Evolutionary conservation across 1,284 basidiomycete genomes (phyloP), one percentile per base, ranked within the genome.

Genomic region (Pterula multifida): DNA sequence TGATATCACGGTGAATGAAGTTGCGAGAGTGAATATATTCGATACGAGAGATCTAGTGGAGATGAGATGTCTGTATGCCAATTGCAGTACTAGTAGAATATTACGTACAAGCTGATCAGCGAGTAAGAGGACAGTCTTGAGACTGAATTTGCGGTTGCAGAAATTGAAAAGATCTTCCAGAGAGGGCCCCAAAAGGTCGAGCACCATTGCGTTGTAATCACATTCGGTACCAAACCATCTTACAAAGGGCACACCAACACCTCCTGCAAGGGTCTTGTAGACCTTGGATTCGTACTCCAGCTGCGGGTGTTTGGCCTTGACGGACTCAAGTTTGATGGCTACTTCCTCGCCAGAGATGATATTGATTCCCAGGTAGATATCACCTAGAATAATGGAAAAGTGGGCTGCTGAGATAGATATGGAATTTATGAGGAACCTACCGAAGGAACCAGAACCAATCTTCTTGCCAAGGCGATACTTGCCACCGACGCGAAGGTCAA

Each of bases 331-430:
- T 73, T 99, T 98, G 81, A 98, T 98, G 63, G 94, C 96, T 53
- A 98, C 96, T 67, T 98, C 95, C 67, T 99, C 94, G 48, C 95
- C 95, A n/a, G 94, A 97, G 66, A 98, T 98, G 72, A 98, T 98
- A 78, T 98, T 98, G 69, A 97, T 94, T 55, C 96, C 96, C 54
- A 98, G 89, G 69, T 98, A 98, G 68, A 99, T 98, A 65, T 98
- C 95, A 70, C 93, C 92, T 94, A 13, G 26, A 15, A 36, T 21
- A 24, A 28, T 22, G 17, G 26, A 19, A 47, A 42, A 26, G 25
- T 42, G 50, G 25, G 25, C 54, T 23, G 42, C 22, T 49, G 26
- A 50, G 42, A 35, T 36, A 50, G 32, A 54, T 49, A 48, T 15
- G 51, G 56, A 47, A 32, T 42, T 48, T 15, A 24, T 45, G 49